phyloP scores from a whole-genome alignment of 345 rosid genomes.

The Psidium guajava region DNA sequence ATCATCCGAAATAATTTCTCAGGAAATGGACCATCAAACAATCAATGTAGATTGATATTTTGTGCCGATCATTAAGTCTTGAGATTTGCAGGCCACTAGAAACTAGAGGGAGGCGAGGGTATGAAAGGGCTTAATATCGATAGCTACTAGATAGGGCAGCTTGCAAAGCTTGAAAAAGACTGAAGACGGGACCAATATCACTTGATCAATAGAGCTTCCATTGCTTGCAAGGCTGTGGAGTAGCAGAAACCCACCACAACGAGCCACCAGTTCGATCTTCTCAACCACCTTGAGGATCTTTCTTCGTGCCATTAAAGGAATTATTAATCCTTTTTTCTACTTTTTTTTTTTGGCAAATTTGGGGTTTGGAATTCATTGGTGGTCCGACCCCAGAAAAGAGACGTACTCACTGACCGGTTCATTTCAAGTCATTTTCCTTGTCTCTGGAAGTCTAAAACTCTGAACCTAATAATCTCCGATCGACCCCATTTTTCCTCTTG shows the following conservation, averaged over 20 bases:
- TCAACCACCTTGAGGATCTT: not conserved
- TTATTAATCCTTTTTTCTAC: not conserved
- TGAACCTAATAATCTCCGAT: not conserved
- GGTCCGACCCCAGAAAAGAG: not conserved
- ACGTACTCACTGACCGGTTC: not conserved
- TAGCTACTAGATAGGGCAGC: not conserved
- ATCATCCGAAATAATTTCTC: not conserved
- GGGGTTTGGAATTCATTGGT: not conserved
- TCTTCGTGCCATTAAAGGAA: not conserved
- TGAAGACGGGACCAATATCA: not conserved
- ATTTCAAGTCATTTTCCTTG: not conserved
- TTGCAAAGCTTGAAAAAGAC: not conserved
- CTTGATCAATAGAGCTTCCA: not conserved
- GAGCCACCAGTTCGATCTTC: not conserved
- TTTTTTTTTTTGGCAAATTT: not conserved
- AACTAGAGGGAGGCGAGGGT: not conserved
- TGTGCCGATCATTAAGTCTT: not conserved
- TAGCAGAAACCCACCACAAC: not conserved
- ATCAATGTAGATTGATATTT: not conserved
- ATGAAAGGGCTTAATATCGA: not conserved
- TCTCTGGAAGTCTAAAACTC: not conserved
- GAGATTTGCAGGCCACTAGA: not conserved
- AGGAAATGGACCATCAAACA: not conserved
- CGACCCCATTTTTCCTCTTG: not conserved
- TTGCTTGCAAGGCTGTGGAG: not conserved